These are phyloP conservation scores for Quercus alba DNA, from an alignment of 306 rosid species.

Conservation along the genomic window DNA sequence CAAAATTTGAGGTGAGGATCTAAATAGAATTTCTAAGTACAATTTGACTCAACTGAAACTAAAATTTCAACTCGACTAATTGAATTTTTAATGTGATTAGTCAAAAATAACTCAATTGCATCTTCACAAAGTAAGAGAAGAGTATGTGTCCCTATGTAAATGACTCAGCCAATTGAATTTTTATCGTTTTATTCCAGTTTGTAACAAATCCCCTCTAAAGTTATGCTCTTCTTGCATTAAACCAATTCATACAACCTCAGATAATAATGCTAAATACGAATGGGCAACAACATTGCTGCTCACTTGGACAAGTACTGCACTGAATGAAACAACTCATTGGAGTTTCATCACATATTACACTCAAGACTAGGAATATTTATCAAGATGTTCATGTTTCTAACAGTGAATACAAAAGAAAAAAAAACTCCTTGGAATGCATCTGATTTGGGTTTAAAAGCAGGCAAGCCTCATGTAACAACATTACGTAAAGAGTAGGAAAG, in stretches of 20 bases:
- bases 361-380: background rate
- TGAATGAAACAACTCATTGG: background rate
- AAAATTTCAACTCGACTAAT: background rate
- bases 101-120: background rate
- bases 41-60: background rate
- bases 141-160: background rate
- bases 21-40: background rate
- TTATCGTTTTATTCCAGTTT: too few relatives aligned
- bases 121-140: background rate
- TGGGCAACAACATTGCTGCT: too few relatives aligned
- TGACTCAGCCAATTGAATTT: background rate
- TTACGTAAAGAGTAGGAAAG: background rate
- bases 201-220: too few relatives aligned
- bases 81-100: background rate
- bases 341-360: background rate
- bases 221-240: too few relatives aligned
- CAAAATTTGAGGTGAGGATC: background rate
- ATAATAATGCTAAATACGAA: too few relatives aligned
- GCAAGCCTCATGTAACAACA: background rate
- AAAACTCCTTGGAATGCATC: background rate
- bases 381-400: background rate
- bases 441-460: background rate
- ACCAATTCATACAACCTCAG: too few relatives aligned
- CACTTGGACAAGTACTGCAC: too few relatives aligned
- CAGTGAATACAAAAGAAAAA: too few relatives aligned